Percentiles rank a stretch among this genome's conserved stretches.
Evolutionary conservation across 257 asterid species (phyloP).

Genomic region (Verbena officinalis): DNA sequence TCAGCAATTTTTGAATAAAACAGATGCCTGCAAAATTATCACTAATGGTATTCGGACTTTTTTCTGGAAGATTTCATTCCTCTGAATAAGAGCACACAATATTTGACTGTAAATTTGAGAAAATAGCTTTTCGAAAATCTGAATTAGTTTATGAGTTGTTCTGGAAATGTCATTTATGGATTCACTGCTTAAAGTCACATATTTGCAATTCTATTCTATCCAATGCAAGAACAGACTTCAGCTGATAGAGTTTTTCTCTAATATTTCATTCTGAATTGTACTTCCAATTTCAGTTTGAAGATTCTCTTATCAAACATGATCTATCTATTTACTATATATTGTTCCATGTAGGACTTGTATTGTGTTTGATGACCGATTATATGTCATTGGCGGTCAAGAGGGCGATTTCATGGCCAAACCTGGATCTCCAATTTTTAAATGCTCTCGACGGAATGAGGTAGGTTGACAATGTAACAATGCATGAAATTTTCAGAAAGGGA

Average conservation of each 20-base stretch:
- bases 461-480: not conserved
- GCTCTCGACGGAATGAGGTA: constrained; percentile 89
- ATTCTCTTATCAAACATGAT: constrained; percentile 20
- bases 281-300: constrained; percentile 6
- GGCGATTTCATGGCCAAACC: constrained; percentile 98
- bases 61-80: not conserved
- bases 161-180: not conserved
- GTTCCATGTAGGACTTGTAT: constrained; percentile 72
- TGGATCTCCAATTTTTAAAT: constrained; percentile 89
- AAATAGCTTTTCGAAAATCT: constrained; percentile 8
- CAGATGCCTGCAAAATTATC: too few species aligned
- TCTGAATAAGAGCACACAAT: not conserved
- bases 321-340: constrained; percentile 1
- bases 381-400: constrained; percentile 88
- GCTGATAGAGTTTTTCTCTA: not conserved
- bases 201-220: not conserved
- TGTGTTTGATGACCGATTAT: constrained; percentile 65
- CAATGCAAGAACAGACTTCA: constrained; percentile 13
- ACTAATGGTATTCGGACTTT: too few species aligned
- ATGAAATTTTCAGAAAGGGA: not conserved
- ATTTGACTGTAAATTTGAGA: not conserved
- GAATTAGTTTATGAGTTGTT: constrained; percentile 17
- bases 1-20: too few species aligned
- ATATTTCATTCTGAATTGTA: not conserved
- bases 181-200: not conserved